Percentiles rank a stretch among this genome's conserved stretches.
Conservation (phyloP, 495 filamentous ascomycete species). For the Pyronema omphalodes region DNA sequence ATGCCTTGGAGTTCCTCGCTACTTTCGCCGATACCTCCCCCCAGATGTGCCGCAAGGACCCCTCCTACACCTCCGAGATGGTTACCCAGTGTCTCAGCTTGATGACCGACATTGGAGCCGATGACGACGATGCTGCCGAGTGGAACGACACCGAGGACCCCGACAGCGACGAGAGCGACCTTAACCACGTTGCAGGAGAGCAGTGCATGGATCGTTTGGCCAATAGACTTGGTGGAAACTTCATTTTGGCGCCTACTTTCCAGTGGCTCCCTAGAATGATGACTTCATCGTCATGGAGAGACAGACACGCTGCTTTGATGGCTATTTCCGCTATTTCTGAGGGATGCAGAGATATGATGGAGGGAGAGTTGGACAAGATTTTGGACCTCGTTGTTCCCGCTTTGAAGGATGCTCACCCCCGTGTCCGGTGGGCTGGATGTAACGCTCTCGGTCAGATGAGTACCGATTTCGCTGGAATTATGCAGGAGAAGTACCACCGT, state of each 20-base stretch:
- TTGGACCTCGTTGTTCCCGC: conserved; percentile 84
- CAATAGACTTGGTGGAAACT: conserved; percentile 83
- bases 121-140: conserved; percentile 86
- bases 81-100: conserved; percentile 94
- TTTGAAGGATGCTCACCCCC: conserved; percentile 76
- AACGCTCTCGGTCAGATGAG: conserved; percentile 99
- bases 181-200: conserved; percentile 95
- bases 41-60: conserved; percentile 83
- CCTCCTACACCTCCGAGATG: conserved; percentile 82
- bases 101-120: conserved; percentile 95
- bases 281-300: conserved; percentile 82
- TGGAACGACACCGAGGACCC: conserved; percentile 91
- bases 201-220: conserved; percentile 97
- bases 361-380: conserved; percentile 82
- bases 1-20: conserved; percentile 89
- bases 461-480: conserved; percentile 94
- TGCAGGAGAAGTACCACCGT: conserved; percentile 90
- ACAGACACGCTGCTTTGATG: conserved; percentile 95
- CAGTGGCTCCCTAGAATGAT: conserved; percentile 96
- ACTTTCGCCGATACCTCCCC: conserved; percentile 94
- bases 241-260: conserved; percentile 83
- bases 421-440: conserved; percentile 94
- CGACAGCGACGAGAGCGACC: conserved; percentile 87
- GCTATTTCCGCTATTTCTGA: conserved; percentile 98
- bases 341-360: conserved; percentile 90